These are phyloP conservation scores for Centrapalus pauciflorus DNA, from an alignment of 129 eudicot genomes.

Conservation along the genomic window DNA sequence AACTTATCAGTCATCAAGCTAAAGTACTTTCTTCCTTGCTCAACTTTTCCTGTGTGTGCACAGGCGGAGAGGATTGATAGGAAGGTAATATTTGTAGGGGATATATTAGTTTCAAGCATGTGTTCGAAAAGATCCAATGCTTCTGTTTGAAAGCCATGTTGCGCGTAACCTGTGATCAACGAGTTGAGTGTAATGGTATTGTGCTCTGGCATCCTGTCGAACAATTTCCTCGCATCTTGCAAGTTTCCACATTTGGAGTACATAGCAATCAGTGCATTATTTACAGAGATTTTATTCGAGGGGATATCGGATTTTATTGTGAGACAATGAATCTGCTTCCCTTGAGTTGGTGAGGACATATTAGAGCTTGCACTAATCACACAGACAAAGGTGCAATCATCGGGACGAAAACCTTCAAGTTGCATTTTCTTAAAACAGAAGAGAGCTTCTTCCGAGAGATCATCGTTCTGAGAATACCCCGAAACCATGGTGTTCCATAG, in stretches of 20 bases:
- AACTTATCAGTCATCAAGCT: constrained; percentile 40
- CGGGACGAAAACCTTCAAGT: constrained; percentile 53
- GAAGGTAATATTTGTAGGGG: constrained; percentile 55
- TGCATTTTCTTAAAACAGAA: constrained; percentile 60
- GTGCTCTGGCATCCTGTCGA: constrained; percentile 65
- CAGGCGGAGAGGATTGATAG: constrained; percentile 65
- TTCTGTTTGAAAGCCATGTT: constrained; percentile 54
- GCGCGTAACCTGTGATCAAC: constrained; percentile 66
- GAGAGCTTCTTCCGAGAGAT: constrained; percentile 61
- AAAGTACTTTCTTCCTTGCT: constrained; percentile 50
- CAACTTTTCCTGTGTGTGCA: constrained; percentile 64
- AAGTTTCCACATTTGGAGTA: constrained; percentile 80
- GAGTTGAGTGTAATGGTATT: constrained; percentile 58
- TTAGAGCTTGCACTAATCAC: constrained; percentile 69
- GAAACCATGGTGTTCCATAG: constrained; percentile 82
- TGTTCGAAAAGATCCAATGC: constrained; percentile 47
- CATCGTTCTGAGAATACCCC: constrained; percentile 59
- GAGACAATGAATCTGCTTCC: constrained; percentile 62
- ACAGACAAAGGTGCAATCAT: constrained; percentile 77
- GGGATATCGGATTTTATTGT: constrained; percentile 68
- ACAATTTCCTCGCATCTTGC: constrained; percentile 52
- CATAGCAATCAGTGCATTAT: constrained; percentile 69
- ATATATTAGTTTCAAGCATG: constrained; percentile 42
- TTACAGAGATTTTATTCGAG: constrained; percentile 51
- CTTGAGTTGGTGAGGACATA: constrained; percentile 67